Evolutionary conservation across 371 early-diverging fungal species (phyloP).

Genomic region (Mucor saturninus): DNA sequence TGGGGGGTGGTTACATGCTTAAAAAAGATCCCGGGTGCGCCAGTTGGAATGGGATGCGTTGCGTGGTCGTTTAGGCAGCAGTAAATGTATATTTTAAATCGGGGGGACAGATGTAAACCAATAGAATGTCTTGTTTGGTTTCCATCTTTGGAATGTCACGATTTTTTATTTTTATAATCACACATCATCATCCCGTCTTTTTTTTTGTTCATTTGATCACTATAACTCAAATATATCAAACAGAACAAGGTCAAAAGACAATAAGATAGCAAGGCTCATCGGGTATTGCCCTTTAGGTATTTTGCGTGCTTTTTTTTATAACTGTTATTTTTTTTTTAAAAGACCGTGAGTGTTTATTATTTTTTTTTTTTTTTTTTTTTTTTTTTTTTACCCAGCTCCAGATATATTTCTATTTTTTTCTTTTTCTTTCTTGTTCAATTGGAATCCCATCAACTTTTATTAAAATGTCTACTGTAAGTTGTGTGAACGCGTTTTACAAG

Average conservation of each 20-base stretch:
- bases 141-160: conserved; percentile 26
- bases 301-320: no score
- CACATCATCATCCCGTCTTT: no score
- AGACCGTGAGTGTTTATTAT: neutral
- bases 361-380: conserved; percentile 2
- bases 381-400: conserved; percentile 7
- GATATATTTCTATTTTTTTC: conserved; percentile 1
- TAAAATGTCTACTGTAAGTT: conserved; percentile 24
- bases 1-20: no score
- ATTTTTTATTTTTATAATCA: neutral
- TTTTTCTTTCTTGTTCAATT: neutral
- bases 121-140: neutral
- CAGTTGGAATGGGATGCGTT: neutral
- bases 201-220: no score
- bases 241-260: no score
- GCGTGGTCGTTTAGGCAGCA: no score
- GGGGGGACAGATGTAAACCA: neutral
- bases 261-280: no score
- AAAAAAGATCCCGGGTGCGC: no score
- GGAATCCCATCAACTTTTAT: neutral
- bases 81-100: neutral
- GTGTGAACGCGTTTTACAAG: neutral
- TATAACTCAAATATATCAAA: no score
- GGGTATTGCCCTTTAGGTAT: no score
- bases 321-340: neutral